Conservation (phyloP, 176 grass and related monocot genomes). For the Elaeis guineensis region DNA sequence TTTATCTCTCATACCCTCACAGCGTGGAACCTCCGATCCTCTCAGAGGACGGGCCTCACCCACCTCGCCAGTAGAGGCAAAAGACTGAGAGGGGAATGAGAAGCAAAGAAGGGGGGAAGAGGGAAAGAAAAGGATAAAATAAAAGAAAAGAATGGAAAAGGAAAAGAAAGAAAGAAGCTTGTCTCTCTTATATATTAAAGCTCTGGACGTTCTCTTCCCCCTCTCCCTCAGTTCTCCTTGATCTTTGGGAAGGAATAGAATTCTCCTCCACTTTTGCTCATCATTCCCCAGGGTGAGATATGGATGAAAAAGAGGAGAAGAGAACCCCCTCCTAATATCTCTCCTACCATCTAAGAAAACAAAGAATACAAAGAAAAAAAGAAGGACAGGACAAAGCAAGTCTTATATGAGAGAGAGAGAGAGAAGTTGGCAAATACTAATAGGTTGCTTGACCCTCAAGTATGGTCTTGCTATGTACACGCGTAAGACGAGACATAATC, state of each 20-base stretch:
- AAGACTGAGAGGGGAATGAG: background rate
- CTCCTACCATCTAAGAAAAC: background rate
- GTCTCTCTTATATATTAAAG: background rate
- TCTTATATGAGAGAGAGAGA: background rate
- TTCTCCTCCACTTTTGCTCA: background rate
- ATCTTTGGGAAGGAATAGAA: slow-evolving; percentile 2
- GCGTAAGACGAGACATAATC: background rate
- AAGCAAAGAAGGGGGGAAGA: background rate
- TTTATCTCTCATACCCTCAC: slow-evolving; percentile 14
- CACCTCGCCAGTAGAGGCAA: slow-evolving; percentile 23
- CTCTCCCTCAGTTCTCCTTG: background rate
- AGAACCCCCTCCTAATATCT: background rate
- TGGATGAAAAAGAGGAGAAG: background rate
- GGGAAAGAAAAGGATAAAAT: background rate
- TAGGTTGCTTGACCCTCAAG: slow-evolving; percentile 16
- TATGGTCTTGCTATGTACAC: background rate
- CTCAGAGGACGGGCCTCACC: slow-evolving; percentile 4
- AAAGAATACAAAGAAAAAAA: background rate
- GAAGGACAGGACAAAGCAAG: slow-evolving; percentile 6
- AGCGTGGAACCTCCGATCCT: background rate
- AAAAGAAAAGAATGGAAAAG: background rate
- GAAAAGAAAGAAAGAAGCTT: slow-evolving; percentile 1
- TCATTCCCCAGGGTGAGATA: background rate
- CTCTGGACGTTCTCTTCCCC: background rate
- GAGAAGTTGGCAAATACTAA: background rate